Base-by-base conservation (phyloP, 768 basidiomycete species). In the Rhodotorula kratochvilovae region DNA sequence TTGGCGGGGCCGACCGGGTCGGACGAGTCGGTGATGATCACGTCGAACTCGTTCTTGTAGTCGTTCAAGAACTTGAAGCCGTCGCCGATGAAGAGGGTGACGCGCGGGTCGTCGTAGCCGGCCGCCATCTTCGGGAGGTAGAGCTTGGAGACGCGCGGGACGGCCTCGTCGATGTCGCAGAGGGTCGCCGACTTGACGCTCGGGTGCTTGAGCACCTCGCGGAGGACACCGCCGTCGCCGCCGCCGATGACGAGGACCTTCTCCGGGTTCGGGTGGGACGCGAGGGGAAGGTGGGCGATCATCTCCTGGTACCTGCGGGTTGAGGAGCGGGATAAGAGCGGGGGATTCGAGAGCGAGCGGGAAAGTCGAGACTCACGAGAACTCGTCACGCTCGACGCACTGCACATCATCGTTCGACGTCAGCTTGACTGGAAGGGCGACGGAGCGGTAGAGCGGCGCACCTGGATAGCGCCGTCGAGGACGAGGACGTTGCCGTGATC, bases 151-250 rank as follows among this genome's bases (percentile, higher is more conserved):
- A 98, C 93, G 57, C 93, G 89, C 72, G 95, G 86, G 76, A 98
- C 95, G 33, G 93, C 93, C 90, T 98, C 94, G 80, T 98, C 95
- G 77, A 99, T 99, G 81, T 98, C 95, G 82, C 92, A 94, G 13
- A 99, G 87, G 27, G 94, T 91, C 76, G 97, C 93, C 76, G 91
- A 81, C 81, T 97, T 87, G 66, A 99, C 93, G 5, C 86, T 85
- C 61, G 88, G 85, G 81, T 98, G 94, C 85, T 94, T 97, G 79
- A 99, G 86, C 33, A 93, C 92, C 81, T 99, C 95, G 59, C 95
- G 89, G 55, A 99, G 91, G 72, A 98, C 95, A 76, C 95, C 96
- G 54, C 96, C 96, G 80, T 99, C 96, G 39, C 96, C 96, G 61
- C 95, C 96, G 60, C 96, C 96, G 71, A 99, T 94, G 68, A 99